Evolutionary conservation across 192 early-diverging fungal genomes (phyloP).

Genomic region (Podila verticillata): DNA sequence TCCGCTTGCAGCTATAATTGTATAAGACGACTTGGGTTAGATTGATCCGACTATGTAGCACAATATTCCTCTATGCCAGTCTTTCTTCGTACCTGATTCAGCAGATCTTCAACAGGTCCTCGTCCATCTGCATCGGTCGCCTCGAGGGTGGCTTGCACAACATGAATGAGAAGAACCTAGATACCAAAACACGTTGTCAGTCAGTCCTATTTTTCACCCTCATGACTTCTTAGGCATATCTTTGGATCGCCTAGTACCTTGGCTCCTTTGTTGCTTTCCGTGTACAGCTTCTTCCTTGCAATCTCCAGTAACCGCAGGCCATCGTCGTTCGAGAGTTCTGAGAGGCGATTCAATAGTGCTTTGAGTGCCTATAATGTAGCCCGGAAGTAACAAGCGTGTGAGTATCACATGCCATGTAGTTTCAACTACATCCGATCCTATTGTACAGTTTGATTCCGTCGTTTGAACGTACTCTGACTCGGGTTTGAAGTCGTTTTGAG

Average conservation of each 20-base stretch:
- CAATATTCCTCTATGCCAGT: neutral
- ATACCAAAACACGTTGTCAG: neutral
- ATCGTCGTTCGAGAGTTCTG: conserved; percentile 5
- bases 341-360: conserved; percentile 32
- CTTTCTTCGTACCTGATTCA: conserved; percentile 36
- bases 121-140: conserved; percentile 19
- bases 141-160: conserved; percentile 31
- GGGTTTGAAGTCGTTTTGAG: neutral
- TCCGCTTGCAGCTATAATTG: conserved; percentile 39
- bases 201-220: neutral
- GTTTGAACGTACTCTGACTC: neutral
- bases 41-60: neutral
- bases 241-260: neutral
- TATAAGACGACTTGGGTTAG: neutral
- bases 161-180: conserved; percentile 36
- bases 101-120: conserved; percentile 36
- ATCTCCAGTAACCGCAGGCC: conserved; percentile 13
- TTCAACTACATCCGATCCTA: neutral
- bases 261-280: conserved; percentile 44
- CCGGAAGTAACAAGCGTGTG: neutral
- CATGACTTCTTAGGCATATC: neutral
- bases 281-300: conserved; percentile 13
- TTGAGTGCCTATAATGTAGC: conserved; percentile 27
- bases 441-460: too few relatives aligned
- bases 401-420: neutral